phyloP scores from a whole-genome alignment of 352 stramenopile genomes.

The Blastocystis hominis region DNA sequence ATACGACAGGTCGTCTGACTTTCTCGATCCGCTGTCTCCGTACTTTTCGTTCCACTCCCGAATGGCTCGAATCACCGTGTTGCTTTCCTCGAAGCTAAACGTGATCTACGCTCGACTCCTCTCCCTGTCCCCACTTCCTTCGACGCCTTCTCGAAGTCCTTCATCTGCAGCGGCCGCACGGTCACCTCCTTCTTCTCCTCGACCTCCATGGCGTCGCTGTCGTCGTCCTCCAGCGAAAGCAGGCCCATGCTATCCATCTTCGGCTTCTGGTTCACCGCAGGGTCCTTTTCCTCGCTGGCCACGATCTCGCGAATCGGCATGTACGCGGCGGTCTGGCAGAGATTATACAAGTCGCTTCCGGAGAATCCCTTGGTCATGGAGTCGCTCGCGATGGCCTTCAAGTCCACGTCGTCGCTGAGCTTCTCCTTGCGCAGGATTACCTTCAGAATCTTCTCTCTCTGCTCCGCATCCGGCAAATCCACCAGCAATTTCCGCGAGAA shows the following conservation, averaged over 20 bases:
- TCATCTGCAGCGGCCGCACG: conserved; percentile 59
- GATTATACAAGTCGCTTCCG: conserved; percentile 76
- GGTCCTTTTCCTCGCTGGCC: conserved; percentile 75
- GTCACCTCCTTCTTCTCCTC: conserved; percentile 60
- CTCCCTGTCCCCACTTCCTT: conserved; percentile 59
- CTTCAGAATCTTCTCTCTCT: conserved; percentile 67
- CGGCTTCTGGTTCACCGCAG: conserved; percentile 68
- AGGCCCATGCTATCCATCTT: conserved; percentile 62
- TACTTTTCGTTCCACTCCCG: conserved; percentile 82
- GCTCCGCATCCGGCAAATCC: conserved; percentile 73
- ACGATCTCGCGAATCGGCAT: conserved; percentile 67
- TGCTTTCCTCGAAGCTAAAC: conserved; percentile 74
- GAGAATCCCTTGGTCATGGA: conserved; percentile 74
- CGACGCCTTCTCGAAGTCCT: conserved; percentile 62
- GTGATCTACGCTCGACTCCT: conserved; percentile 66
- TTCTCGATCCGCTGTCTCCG: conserved; percentile 66
- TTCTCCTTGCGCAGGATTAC: conserved; percentile 74
- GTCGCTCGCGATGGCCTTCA: conserved; percentile 67
- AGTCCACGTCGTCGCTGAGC: conserved; percentile 69
- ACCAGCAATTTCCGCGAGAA: conserved; percentile 77
- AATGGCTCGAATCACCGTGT: conserved; percentile 70
- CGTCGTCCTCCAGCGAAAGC: conserved; percentile 17
- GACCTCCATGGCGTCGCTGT: conserved; percentile 31
- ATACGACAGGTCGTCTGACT: conserved; percentile 49
- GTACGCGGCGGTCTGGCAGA: conserved; percentile 63